Evolutionary conservation across 2,329 filamentous ascomycete species (phyloP), one percentile per base, ranked within the genome.

Genomic region (Huntiella decipiens): DNA sequence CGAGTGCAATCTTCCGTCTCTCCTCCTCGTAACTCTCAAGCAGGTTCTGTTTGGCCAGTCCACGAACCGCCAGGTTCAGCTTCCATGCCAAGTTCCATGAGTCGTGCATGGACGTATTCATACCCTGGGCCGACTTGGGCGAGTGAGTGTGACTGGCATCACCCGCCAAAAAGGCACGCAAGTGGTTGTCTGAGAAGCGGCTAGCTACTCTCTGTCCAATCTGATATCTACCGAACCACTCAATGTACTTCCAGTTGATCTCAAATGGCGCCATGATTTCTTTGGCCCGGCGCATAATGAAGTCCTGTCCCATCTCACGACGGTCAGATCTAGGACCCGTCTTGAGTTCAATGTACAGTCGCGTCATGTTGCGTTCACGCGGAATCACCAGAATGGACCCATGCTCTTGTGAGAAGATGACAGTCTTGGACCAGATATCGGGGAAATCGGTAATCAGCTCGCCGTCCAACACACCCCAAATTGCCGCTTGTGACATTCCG

Each of bases 321-420:
- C 60, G 56, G 49, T 67, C 61, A 31, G 61, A 56, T 53, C 64
- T 66, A 22, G 58, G 54, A 5, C 57, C 54, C 11, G 65, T 61
- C 57, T 72, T 73, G 46, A 73, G 64, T 57, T 74, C 70, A 48
- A 73, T 71, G 53, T 52, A 74, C 54, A 74, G 65, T 39, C 79
- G 71, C 0, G 79, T 83, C 70, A 83, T 74, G 54, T 80, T 79
- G 37, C 77, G 67, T 58, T 84, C 79, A 35, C 79, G 71, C 4
- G 80, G 80, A 45, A 83, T 78, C 57, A 81, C 79, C n/a, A 84
- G 66, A 39, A 83, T 74, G 0, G 78, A 80, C 2, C 79, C 79
- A 38, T 74, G 66, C 49, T 73, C 66, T 50, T 82, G 73, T 2
- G 74, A 78, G 52, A 78, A 77, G 5, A 82, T 67, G 0, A 80